Evolutionary conservation across 2,329 filamentous ascomycete species (phyloP).

Genomic region (Huntiella bhutanensis): DNA sequence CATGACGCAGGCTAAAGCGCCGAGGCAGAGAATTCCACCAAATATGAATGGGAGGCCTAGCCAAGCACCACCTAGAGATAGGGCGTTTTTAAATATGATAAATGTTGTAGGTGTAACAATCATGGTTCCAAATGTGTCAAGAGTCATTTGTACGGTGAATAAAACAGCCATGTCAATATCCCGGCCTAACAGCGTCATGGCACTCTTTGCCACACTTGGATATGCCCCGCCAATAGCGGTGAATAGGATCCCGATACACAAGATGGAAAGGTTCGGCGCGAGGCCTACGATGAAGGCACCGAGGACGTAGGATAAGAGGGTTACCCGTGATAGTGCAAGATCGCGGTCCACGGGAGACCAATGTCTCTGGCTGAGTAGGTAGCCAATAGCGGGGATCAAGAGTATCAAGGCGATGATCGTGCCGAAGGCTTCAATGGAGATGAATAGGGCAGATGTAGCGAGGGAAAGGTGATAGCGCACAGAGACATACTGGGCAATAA

Average conservation of each 20-base stretch:
- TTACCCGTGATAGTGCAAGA: conserved; percentile 8
- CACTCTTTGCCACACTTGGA: conserved; percentile 7
- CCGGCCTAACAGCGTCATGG: conserved; percentile 9
- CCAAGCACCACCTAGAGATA: conserved; percentile 1
- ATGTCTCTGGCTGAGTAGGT: background rate
- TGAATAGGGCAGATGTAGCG: background rate
- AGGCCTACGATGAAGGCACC: background rate
- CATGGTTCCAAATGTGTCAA: conserved; percentile 1
- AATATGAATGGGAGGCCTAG: conserved; percentile 2
- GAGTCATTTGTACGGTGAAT: conserved; percentile 8
- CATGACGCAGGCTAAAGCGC: background rate
- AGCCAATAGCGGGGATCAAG: background rate
- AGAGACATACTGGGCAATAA: conserved; percentile 15
- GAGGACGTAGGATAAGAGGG: conserved; percentile 5
- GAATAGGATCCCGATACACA: conserved; percentile 1
- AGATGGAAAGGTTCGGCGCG: background rate
- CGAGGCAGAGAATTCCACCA: background rate
- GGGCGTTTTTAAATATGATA: background rate
- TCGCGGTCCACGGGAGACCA: background rate
- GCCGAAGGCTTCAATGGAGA: background rate
- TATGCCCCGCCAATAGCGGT: conserved; percentile 4
- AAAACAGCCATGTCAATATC: conserved; percentile 10
- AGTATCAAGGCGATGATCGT: background rate
- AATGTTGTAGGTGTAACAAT: background rate
- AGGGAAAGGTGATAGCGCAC: conserved; percentile 13